phyloP scores from a whole-genome alignment of 169 alveolate genomes.

The Theileria orientalis region DNA sequence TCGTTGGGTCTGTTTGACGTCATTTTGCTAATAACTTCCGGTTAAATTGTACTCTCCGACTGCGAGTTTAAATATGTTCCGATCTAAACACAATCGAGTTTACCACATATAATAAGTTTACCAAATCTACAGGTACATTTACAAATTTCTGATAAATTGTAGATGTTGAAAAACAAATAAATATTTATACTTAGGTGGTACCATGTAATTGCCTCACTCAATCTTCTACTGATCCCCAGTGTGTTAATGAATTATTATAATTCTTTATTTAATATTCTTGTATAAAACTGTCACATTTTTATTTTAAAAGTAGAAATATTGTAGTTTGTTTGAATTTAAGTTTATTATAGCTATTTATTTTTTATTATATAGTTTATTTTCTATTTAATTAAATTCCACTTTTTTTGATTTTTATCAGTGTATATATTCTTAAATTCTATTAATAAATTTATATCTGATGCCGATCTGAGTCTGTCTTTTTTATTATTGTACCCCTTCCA shows the following conservation, averaged over 20 bases:
- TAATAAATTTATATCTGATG: neutral
- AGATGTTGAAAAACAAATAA: neutral
- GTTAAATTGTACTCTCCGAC: slow-evolving; percentile 2
- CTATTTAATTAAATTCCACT: no score
- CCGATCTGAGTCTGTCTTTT: no score
- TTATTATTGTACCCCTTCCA: no score
- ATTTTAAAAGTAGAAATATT: neutral
- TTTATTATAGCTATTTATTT: no score
- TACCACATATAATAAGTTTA: neutral
- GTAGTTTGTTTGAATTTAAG: no score
- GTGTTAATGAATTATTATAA: neutral
- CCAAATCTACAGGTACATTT: slow-evolving; percentile 5
- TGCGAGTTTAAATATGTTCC: neutral
- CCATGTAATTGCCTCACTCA: slow-evolving; percentile 8
- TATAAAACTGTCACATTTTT: neutral
- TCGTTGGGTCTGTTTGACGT: slow-evolving; percentile 5
- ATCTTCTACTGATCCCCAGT: slow-evolving; percentile 13
- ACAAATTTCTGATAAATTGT: neutral
- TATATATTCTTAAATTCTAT: neutral
- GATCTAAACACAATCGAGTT: slow-evolving; percentile 1
- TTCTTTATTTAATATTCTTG: neutral
- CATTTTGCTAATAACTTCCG: neutral
- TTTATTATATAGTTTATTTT: no score
- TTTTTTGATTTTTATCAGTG: neutral
- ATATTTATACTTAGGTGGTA: neutral